Conservation (phyloP, 176 grass and related monocot species). For the Rhynchospora pubera region DNA sequence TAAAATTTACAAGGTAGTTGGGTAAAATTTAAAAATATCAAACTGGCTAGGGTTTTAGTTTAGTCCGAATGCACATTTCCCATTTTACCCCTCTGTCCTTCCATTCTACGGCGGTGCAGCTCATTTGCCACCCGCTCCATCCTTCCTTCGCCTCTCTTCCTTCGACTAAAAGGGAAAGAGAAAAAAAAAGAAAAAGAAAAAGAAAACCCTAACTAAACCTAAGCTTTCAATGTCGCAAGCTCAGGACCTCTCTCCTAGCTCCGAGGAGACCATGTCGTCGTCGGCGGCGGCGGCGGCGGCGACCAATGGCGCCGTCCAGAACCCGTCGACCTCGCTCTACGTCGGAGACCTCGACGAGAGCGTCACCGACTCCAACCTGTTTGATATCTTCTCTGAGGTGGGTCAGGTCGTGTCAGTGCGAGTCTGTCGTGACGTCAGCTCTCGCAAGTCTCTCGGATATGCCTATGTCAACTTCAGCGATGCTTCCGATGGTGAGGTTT, state of each 20-base stretch:
- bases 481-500: slow-evolving; percentile 56
- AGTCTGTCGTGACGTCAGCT: slow-evolving; percentile 71
- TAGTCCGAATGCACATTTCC: neutral
- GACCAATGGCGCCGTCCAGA: slow-evolving; percentile 22
- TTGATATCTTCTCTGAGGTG: slow-evolving; percentile 72
- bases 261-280: neutral
- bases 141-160: neutral
- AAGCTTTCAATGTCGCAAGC: slow-evolving; percentile 2
- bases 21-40: no score
- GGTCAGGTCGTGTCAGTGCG: slow-evolving; percentile 76
- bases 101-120: slow-evolving; percentile 11
- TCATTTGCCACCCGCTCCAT: neutral
- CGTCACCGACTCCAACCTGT: slow-evolving; percentile 68
- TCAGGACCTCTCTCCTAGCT: neutral
- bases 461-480: slow-evolving; percentile 91
- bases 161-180: neutral
- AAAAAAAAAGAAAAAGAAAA: neutral
- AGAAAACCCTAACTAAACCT: slow-evolving; percentile 1
- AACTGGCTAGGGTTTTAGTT: neutral
- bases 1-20: neutral
- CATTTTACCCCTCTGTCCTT: neutral
- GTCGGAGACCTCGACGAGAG: slow-evolving; percentile 75
- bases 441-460: slow-evolving; percentile 75
- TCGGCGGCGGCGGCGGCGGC: slow-evolving; percentile 18
- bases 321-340: slow-evolving; percentile 54